A percentile compares a stretch with the other conserved stretches of the same genome.
Evolutionary conservation across 352 stramenopile genomes (phyloP).

Genomic region (Phytophthora palmivora): DNA sequence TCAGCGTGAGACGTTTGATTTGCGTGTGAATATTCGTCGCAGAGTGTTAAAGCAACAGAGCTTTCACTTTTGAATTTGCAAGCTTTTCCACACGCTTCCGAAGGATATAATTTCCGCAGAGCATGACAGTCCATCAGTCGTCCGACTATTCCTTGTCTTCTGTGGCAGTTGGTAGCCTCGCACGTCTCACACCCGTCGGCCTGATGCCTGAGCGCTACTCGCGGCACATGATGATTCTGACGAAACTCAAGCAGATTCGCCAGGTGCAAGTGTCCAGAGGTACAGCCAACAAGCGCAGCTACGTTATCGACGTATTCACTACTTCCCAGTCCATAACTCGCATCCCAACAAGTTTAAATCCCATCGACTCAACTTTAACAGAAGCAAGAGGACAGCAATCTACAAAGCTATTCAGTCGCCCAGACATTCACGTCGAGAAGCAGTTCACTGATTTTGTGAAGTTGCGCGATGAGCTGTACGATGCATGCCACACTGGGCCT

Average conservation of each 20-base stretch:
- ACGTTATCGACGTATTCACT: constrained; percentile 36
- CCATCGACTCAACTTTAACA: not conserved
- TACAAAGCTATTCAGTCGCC: constrained; percentile 13
- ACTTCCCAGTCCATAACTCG: constrained; percentile 34
- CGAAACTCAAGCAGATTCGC: constrained; percentile 37
- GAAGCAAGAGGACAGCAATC: constrained; percentile 5
- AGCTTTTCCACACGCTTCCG: not conserved
- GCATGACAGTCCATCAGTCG: constrained; percentile 12
- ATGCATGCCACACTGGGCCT: constrained; percentile 32
- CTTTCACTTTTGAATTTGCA: constrained; percentile 28
- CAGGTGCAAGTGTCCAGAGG: constrained; percentile 28
- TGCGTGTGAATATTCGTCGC: not conserved
- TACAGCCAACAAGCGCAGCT: constrained; percentile 6
- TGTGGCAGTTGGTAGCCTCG: constrained; percentile 14
- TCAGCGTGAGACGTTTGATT: constrained; percentile 13
- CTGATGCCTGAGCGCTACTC: constrained; percentile 41
- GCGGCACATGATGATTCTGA: constrained; percentile 39
- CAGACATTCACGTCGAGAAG: constrained; percentile 29
- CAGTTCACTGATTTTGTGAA: constrained; percentile 45
- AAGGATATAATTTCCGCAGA: not conserved
- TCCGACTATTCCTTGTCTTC: not conserved
- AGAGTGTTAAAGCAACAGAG: no score
- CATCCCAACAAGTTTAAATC: constrained; percentile 33
- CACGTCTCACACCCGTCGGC: constrained; percentile 17
- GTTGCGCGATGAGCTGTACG: constrained; percentile 48